Conservation (phyloP, 1,284 basidiomycete genomes). For the Ganoderma lucidum region DNA sequence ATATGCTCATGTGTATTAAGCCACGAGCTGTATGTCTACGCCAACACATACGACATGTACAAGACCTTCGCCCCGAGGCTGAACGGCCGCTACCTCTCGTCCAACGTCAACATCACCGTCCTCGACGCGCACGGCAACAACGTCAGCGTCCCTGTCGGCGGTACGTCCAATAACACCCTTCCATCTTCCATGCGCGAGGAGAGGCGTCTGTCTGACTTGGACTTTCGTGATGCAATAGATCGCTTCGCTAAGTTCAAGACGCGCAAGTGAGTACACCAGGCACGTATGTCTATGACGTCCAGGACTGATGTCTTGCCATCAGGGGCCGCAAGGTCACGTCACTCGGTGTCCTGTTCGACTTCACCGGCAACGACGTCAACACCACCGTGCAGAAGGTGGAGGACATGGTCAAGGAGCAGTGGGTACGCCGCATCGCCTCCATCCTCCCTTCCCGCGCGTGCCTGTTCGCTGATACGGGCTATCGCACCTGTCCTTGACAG, state of each 20-base stretch:
- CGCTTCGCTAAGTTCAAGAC: conserved; percentile 82
- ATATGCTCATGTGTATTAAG: conserved; percentile 42
- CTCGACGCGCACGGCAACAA: conserved; percentile 56
- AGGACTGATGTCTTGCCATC: neutral
- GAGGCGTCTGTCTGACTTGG: neutral
- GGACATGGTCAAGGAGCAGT: conserved; percentile 78
- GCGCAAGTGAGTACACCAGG: conserved; percentile 29
- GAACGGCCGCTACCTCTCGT: conserved; percentile 81
- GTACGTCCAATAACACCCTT: conserved; percentile 42
- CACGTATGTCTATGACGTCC: neutral
- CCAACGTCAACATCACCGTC: conserved; percentile 87
- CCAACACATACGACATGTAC: conserved; percentile 81
- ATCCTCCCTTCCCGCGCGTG: neutral
- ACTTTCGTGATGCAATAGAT: conserved; percentile 42
- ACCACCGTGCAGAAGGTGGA: conserved; percentile 79
- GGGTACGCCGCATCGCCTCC: conserved; percentile 51
- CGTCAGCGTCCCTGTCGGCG: conserved; percentile 70
- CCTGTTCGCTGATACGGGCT: neutral
- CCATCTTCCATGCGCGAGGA: neutral
- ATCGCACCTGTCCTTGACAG: conserved; percentile 43
- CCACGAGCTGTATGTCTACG: conserved; percentile 88
- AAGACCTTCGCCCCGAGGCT: conserved; percentile 78
- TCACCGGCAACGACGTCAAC: conserved; percentile 68
- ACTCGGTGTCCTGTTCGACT: conserved; percentile 83
- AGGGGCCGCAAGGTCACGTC: conserved; percentile 81